A percentile compares a stretch with the other conserved stretches of the same genome.
These are phyloP conservation scores for Pseudogymnoascus destructans DNA, from an alignment of 2,329 filamentous ascomycete genomes.

Conservation along the genomic window DNA sequence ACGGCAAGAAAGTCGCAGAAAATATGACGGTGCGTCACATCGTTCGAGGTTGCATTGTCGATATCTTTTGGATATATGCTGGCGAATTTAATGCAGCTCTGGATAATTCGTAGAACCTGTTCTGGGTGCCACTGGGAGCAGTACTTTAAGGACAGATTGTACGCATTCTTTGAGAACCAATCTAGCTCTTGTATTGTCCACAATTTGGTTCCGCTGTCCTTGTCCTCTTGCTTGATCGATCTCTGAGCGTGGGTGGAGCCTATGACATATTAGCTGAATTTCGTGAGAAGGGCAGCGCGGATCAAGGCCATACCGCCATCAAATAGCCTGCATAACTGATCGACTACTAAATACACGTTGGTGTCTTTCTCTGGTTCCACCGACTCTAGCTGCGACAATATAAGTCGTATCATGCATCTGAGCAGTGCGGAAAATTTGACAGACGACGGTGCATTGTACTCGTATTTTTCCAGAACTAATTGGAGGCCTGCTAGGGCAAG, in stretches of 20 bases:
- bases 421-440: slow-evolving; percentile 52
- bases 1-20: slow-evolving; percentile 59
- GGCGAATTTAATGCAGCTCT: slow-evolving; percentile 39
- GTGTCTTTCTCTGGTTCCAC: slow-evolving; percentile 15
- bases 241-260: slow-evolving; percentile 28
- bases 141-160: slow-evolving; percentile 60
- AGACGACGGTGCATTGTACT: slow-evolving; percentile 33
- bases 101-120: slow-evolving; percentile 43
- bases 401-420: slow-evolving; percentile 43
- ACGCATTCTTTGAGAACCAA: slow-evolving; percentile 75
- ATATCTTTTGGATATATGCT: slow-evolving; percentile 37
- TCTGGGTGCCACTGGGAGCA: slow-evolving; percentile 39
- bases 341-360: slow-evolving; percentile 18
- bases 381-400: slow-evolving; percentile 31
- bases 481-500: slow-evolving; percentile 48
- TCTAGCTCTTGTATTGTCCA: slow-evolving; percentile 44
- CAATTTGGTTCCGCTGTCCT: slow-evolving; percentile 26
- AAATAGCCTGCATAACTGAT: slow-evolving; percentile 43
- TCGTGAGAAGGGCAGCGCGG: background rate
- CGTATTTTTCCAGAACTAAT: slow-evolving; percentile 43
- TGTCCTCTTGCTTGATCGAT: slow-evolving; percentile 30
- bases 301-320: slow-evolving; percentile 31
- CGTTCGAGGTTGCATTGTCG: slow-evolving; percentile 29
- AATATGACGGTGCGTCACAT: slow-evolving; percentile 46
- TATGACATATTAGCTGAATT: slow-evolving; percentile 13